Base-by-base conservation (phyloP, 2,329 filamentous ascomycete species). In the Curvularia sp. region DNA sequence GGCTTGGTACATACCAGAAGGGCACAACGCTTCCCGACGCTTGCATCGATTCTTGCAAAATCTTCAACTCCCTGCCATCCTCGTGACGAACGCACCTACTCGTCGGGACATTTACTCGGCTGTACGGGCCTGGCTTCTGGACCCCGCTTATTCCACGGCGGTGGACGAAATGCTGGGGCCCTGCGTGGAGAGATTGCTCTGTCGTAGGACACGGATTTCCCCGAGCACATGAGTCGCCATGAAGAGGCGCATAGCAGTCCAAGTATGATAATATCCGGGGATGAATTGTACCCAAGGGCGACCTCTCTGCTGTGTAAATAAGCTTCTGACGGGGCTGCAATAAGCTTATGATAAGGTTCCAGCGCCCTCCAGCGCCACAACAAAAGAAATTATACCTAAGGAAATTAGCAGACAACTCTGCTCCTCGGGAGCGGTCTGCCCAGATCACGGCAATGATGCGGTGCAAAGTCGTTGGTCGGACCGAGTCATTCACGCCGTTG, bases 21-120 rank as follows among this genome's bases (percentile, higher is more conserved):
- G 7, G 33, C 28, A 47, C n/a, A 57, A 24, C 22, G 33, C 33
- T 33, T 39, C n/a, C 62, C 49, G 62, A 58, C 52, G 57, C 62
- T 57, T 64, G 57, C 39, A 39, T 55, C 41, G 48, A 53, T 44
- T 41, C 43, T 35, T 44, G 44, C 43, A 50, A 60, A 61, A 59
- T 48, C 48, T 63, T 42, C 55, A 39, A 39, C 20, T 49, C 48
- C 39, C 30, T 20, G 28, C 30, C 35, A 44, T 47, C 57, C 60
- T 61, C 60, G 57, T 63, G 49, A 57, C 61, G 60, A 53, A 46
- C 44, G 20, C 44, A 15, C 53, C 9, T 49, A 46, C 20, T 31
- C 5, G 9, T 51, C 49, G 54, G 51, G 48, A 55, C 49, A 54
- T 53, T 61, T 49, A 30, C 42, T 62, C 56, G 49, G 59, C 59